Base-by-base conservation (phyloP, 2,329 filamentous ascomycete species). In the Fusarium nygamai region DNA sequence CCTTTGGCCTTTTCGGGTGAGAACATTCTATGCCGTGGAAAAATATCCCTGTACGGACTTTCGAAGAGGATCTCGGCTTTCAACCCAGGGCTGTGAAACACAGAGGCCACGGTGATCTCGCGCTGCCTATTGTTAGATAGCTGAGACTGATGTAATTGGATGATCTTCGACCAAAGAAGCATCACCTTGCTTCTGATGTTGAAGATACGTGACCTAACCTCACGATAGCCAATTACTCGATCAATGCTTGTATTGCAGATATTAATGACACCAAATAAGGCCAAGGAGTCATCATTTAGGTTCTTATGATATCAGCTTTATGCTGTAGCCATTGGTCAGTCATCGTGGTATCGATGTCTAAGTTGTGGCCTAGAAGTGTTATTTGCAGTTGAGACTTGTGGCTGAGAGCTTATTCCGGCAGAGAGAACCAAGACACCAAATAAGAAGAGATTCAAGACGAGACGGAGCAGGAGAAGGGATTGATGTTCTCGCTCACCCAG, bases 41-140 rank as follows among this genome's bases (percentile, higher is more conserved):
- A 24, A 19, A 24, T 13, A 17, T 17, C 10, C 10, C n/a, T 16
- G 9, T 11, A 10, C 14, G 8, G 9, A 16, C 11, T 44, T 44
- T 44, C 16, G 9, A 17, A 24, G 16, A 44, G n/a, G 41, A 17
- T 44, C 16, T 17, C 6, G 10, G 16, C 10, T 24, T 24, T 24
- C 3, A 12, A 24, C 2, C 10, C n/a, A 24, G 14, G n/a, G 6
- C 10, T 12, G n/a, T 17, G n/a, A 44, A 19, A 1, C 16, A 3
- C 1, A 24, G 14, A n/a, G n/a, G 41, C n/a, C 9, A 24, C 13
- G 7, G 5, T 44, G n/a, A 9, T 44, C n/a, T n/a, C n/a, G 39
- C 13, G 22, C 39, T n/a, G 22, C 11, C 31, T 11, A 31, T 31
- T 34, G 33, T 7, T 16, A 34, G 38, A 12, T 6, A 13, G 12